phyloP scores from a whole-genome alignment of 2,329 filamentous ascomycete genomes.

The Aspergillus cejpii region DNA sequence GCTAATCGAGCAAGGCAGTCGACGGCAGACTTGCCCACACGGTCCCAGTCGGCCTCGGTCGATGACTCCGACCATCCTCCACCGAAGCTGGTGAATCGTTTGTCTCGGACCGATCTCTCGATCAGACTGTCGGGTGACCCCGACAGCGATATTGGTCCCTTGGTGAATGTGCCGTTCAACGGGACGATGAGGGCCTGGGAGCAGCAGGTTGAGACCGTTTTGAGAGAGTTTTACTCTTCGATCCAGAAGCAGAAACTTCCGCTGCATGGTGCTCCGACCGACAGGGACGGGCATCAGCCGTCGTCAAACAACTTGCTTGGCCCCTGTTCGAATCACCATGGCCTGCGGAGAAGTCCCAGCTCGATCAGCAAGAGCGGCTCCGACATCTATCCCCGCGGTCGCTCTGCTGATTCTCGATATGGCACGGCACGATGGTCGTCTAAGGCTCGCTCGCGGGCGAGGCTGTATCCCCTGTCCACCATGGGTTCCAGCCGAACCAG shows the following conservation, averaged over 20 bases:
- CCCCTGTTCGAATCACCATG: conserved; percentile 47
- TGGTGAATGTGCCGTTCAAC: conserved; percentile 70
- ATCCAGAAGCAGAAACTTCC: conserved; percentile 84
- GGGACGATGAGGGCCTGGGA: conserved; percentile 79
- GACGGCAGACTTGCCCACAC: conserved; percentile 38
- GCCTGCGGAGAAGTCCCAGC: conserved; percentile 80
- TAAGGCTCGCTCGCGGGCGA: conserved; percentile 75
- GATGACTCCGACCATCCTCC: conserved; percentile 17
- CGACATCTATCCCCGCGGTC: conserved; percentile 64
- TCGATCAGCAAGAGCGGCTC: conserved; percentile 90
- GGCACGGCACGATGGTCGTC: conserved; percentile 69
- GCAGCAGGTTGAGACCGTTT: conserved; percentile 75
- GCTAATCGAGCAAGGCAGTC: conserved; percentile 22
- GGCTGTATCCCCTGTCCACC: conserved; percentile 68
- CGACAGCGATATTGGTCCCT: conserved; percentile 49
- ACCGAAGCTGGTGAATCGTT: conserved; percentile 21
- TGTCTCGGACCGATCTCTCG: conserved; percentile 25
- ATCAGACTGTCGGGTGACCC: conserved; percentile 27
- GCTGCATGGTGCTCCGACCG: conserved; percentile 63
- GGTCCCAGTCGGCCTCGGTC: conserved; percentile 7
- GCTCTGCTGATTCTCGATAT: conserved; percentile 58
- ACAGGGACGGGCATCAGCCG: conserved; percentile 33
- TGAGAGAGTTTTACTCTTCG: conserved; percentile 86
- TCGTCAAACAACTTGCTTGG: conserved; percentile 61
- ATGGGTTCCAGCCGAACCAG: conserved; percentile 89